Evolutionary conservation across 228 moss, liverwort and hornwort genomes (phyloP).

Genomic region (Sphagnum magellanicum): DNA sequence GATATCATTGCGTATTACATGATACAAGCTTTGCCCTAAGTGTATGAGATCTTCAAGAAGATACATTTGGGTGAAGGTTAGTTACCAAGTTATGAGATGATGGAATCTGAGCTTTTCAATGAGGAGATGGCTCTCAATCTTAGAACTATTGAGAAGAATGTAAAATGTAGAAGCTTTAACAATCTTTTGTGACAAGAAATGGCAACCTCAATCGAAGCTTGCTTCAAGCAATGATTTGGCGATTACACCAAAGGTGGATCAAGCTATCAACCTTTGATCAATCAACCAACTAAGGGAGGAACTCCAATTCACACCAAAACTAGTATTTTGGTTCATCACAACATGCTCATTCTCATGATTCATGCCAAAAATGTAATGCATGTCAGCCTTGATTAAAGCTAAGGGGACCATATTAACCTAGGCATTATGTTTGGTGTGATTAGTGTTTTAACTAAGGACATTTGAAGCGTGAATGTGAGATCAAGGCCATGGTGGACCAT

Average conservation of each 20-base stretch:
- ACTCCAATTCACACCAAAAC: no score
- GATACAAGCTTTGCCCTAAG: neutral
- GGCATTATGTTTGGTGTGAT: no score
- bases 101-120: neutral
- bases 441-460: no score
- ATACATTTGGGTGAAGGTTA: neutral
- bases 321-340: no score
- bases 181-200: neutral
- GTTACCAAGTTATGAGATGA: neutral
- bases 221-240: neutral
- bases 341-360: no score
- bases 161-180: neutral
- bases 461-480: no score
- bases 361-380: no score
- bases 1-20: neutral
- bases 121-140: neutral
- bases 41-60: neutral
- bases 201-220: neutral
- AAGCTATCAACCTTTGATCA: neutral
- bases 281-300: no score
- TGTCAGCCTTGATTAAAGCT: no score
- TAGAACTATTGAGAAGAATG: neutral
- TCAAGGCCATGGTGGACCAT: no score
- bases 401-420: no score
- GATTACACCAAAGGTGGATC: neutral